Conservation (phyloP, 805 yeast species). For the Yamadazyma sp. region DNA sequence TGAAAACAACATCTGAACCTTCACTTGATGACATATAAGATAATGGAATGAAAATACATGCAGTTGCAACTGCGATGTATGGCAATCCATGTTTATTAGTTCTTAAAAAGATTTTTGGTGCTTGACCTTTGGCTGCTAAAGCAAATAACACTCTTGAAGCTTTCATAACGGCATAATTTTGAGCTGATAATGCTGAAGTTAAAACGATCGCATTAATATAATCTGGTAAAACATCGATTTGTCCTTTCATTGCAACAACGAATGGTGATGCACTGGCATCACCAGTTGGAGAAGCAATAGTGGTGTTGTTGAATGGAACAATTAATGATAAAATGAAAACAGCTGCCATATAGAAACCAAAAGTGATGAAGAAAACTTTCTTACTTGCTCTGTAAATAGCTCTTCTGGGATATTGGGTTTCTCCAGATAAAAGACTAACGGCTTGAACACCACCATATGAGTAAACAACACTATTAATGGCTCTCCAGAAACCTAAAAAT, state of each 20-base stretch:
- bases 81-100: conserved; percentile 36
- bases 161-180: conserved; percentile 25
- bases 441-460: conserved; percentile 31
- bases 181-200: conserved; percentile 40
- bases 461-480: conserved; percentile 38
- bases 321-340: conserved; percentile 32
- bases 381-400: conserved; percentile 26
- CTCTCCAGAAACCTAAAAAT: conserved; percentile 29
- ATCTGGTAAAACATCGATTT: conserved; percentile 32
- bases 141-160: conserved; percentile 34
- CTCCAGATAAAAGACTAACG: conserved; percentile 26
- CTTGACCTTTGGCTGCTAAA: conserved; percentile 35
- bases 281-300: conserved; percentile 24
- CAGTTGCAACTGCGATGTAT: conserved; percentile 22
- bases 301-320: conserved; percentile 26
- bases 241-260: conserved; percentile 36
- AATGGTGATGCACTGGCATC: conserved; percentile 36
- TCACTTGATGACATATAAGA: conserved; percentile 41
- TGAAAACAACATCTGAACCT: conserved; percentile 58
- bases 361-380: conserved; percentile 27
- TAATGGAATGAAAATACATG: conserved; percentile 30
- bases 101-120: conserved; percentile 32
- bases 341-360: conserved; percentile 25
- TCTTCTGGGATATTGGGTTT: conserved; percentile 31
- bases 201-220: conserved; percentile 38